Percentiles rank a stretch among this genome's conserved stretches.
Conservation (phyloP, 768 basidiomycete genomes). For the Podaxis rugospora region DNA sequence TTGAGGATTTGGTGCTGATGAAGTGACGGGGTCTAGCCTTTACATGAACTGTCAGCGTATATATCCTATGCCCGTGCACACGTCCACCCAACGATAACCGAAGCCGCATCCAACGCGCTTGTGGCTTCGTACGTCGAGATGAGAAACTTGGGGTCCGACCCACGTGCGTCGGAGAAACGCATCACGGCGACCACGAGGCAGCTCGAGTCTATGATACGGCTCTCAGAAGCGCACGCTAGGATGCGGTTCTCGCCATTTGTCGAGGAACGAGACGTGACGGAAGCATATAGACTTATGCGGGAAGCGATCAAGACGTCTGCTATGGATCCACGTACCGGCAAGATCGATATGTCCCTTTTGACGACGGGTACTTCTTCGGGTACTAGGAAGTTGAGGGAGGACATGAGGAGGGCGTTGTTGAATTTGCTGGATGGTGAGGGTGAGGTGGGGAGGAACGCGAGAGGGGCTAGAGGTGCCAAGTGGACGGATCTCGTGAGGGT, state of each 20-base stretch:
- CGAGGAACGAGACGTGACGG: conserved; percentile 81
- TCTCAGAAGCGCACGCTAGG: conserved; percentile 93
- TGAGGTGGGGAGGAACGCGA: conserved; percentile 47
- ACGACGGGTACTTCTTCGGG: conserved; percentile 91
- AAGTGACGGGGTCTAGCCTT: conserved; percentile 46
- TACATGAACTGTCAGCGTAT: conserved; percentile 89
- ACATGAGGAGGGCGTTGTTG: conserved; percentile 82
- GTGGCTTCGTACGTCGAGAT: conserved; percentile 90
- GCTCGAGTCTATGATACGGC: conserved; percentile 94
- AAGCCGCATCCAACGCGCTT: conserved; percentile 80
- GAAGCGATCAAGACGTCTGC: conserved; percentile 93
- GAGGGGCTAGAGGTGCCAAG: conserved; percentile 60
- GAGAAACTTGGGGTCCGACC: conserved; percentile 83
- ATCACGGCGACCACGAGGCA: conserved; percentile 99
- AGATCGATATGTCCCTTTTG: conserved; percentile 94
- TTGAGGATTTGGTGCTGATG: not conserved
- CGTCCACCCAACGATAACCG: conserved; percentile 82
- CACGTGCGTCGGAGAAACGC: conserved; percentile 82
- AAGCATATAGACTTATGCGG: conserved; percentile 92
- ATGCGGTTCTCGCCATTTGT: conserved; percentile 93
- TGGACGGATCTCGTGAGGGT: conserved; percentile 81
- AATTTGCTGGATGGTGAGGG: conserved; percentile 50
- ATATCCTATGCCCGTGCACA: conserved; percentile 89
- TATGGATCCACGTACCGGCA: conserved; percentile 94
- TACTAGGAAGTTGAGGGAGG: conserved; percentile 82